Evolutionary conservation across 2,329 filamentous ascomycete species (phyloP), one percentile per base, ranked within the genome.

Genomic region (Curvularia sp.): DNA sequence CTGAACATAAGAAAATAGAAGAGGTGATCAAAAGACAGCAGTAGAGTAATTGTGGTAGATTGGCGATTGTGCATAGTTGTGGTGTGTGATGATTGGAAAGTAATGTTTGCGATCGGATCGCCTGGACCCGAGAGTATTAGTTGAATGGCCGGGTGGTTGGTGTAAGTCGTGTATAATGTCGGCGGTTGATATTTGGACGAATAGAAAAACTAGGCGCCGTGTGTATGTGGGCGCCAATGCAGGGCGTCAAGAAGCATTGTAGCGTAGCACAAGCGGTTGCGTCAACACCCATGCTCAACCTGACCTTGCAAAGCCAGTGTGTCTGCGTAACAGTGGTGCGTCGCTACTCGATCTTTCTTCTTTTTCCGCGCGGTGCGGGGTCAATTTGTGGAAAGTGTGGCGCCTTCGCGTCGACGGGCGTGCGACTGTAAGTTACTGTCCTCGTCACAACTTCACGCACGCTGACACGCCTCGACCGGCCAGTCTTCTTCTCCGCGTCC

Each of bases 361-460:
- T 88, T 85, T 97, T 98, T 64, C 93, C 93, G 77, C 93, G 93
- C 7, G 93, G 94, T 38, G 93, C 92, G 24, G 93, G 91, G 65
- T 93, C 91, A 81, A 98, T 91, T 65, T 89, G 84, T n/a, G 74
- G 73, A 61, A 75, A 76, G 61, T 88, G 67, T 39, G 75, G 73
- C 52, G 73, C 71, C 57, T 73, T 71, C 52, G 69, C 73, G 48
- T 78, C 74, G 53, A 77, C 64, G 38, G 80, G 77, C 73, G 84
- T 74, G 53, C 82, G 79, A 70, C 91, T 96, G 78, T 96, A 97
- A 41, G 92, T 97, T 59, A 97, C 91, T 15, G 93, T 97, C 67
- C 93, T 86, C n/a, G 93, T 97, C 53, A 97, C 91, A 4, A 97
- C 92, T 77, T 97, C 93, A 54, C 92, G 84, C 58, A 97, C 92